Conservation (phyloP, 352 stramenopile species). For the Elongisporangium prolatum region DNA sequence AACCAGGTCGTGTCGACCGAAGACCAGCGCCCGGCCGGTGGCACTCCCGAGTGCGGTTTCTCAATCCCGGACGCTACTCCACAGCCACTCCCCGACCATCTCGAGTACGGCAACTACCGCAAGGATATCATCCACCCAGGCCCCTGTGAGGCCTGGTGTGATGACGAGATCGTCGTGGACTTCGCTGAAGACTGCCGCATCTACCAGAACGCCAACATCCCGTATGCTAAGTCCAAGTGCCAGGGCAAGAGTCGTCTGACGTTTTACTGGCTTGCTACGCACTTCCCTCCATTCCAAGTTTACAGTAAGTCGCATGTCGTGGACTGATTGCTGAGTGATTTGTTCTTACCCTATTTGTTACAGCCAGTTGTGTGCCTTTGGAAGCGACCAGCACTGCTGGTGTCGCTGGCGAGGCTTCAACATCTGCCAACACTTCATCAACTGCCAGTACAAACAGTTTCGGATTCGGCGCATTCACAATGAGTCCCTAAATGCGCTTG, state of each 20-base stretch:
- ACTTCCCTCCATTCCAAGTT: conserved; percentile 7
- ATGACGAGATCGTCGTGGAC: conserved; percentile 32
- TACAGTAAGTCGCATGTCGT: conserved; percentile 6
- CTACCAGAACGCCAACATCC: conserved; percentile 20
- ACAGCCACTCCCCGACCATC: conserved; percentile 17
- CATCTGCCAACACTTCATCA: background rate
- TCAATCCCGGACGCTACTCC: conserved; percentile 16
- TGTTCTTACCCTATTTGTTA: background rate
- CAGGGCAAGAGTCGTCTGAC: conserved; percentile 22
- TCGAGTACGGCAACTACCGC: conserved; percentile 25
- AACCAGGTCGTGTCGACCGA: conserved; percentile 4
- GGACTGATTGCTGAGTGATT: background rate
- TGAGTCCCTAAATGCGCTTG: no score
- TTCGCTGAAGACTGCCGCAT: conserved; percentile 31
- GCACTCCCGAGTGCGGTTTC: conserved; percentile 22
- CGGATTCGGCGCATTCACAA: background rate
- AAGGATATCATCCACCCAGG: conserved; percentile 31
- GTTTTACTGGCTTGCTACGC: conserved; percentile 32
- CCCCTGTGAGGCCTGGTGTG: conserved; percentile 41
- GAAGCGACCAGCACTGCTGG: background rate
- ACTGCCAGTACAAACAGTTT: no score
- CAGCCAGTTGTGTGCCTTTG: conserved; percentile 3
- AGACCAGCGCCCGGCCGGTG: conserved; percentile 1
- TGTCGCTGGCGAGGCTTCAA: background rate
- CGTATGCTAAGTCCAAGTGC: conserved; percentile 26